Percentiles rank a stretch among this genome's conserved stretches.
phyloP scores from a whole-genome alignment of 257 asterid genomes.

The Rhazya stricta region DNA sequence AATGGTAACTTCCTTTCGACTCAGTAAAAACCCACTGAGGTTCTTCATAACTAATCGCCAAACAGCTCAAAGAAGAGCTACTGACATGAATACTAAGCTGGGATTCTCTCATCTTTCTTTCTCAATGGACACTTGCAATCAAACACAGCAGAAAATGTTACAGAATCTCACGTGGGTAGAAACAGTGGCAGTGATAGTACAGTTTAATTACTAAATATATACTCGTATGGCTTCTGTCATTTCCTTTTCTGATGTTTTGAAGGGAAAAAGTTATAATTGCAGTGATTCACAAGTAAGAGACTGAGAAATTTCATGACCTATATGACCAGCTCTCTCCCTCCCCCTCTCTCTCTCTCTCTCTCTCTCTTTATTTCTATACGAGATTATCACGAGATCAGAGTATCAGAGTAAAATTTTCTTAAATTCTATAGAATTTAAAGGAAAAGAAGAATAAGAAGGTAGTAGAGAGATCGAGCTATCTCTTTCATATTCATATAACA shows the following conservation, averaged over 20 bases:
- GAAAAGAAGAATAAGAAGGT: no score
- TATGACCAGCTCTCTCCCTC: no score
- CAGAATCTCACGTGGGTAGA: constrained; percentile 4
- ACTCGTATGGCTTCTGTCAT: not conserved
- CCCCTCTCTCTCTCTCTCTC: no score
- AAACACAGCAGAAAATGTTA: not conserved
- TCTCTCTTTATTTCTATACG: no score
- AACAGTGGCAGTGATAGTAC: not conserved
- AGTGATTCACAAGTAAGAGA: no score
- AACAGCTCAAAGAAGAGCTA: not conserved
- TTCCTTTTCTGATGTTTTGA: not conserved
- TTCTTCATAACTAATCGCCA: not conserved
- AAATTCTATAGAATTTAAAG: no score
- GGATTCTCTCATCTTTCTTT: not conserved
- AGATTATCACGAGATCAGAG: no score
- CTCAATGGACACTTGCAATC: not conserved
- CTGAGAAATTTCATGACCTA: no score
- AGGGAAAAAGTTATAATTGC: no score
- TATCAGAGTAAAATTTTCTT: no score
- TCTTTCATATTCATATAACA: no score
- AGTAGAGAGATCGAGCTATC: no score
- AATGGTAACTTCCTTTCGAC: not conserved
- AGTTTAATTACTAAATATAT: not conserved
- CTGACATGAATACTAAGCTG: not conserved
- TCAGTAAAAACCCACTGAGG: not conserved